Evolutionary conservation across 169 alveolate genomes (phyloP).

Genomic region (Eimeria brunetti): DNA sequence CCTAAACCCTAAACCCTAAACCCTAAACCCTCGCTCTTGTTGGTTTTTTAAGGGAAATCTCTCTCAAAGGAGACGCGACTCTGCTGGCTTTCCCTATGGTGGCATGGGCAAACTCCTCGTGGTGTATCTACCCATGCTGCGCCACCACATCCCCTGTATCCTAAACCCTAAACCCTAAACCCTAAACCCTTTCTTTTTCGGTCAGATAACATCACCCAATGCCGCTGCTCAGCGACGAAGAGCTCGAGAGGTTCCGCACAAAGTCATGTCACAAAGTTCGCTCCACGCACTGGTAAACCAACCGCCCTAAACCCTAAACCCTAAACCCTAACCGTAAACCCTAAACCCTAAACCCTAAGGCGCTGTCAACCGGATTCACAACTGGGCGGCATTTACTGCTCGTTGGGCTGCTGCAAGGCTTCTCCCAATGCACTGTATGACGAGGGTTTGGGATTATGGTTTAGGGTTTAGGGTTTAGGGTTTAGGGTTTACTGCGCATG

Average conservation of each 20-base stretch:
- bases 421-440: neutral
- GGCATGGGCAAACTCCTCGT: neutral
- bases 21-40: slow-evolving; percentile 5
- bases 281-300: neutral
- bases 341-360: neutral
- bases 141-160: neutral
- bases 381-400: neutral
- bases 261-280: slow-evolving; percentile 22
- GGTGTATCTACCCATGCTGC: neutral
- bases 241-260: slow-evolving; percentile 35
- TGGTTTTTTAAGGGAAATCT: neutral
- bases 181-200: neutral
- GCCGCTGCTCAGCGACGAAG: slow-evolving; percentile 38
- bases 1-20: slow-evolving; percentile 46
- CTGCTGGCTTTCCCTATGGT: neutral
- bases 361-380: neutral
- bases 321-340: neutral
- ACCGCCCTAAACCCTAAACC: neutral
- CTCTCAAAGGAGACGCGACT: neutral
- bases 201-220: neutral
- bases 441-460: neutral
- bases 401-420: neutral
- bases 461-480: slow-evolving; percentile 35
- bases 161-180: neutral
- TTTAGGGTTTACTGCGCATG: neutral